Conservation (phyloP, 2,329 filamentous ascomycete genomes). For the Lachnellula arida region DNA sequence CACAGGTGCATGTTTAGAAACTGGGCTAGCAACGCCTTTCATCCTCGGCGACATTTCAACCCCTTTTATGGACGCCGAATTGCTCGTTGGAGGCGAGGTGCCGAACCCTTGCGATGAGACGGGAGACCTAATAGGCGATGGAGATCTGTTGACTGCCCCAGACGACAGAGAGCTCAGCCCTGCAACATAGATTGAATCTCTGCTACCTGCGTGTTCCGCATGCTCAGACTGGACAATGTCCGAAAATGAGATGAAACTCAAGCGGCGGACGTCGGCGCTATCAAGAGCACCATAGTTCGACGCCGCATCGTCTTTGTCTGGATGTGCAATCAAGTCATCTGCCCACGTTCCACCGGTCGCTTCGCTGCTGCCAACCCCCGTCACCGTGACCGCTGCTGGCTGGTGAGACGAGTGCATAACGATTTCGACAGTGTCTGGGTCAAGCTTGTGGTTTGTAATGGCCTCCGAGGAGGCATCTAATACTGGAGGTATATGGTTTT, state of each 20-base stretch:
- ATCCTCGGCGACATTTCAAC: slow-evolving; percentile 62
- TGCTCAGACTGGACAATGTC: slow-evolving; percentile 89
- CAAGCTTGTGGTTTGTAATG: slow-evolving; percentile 80
- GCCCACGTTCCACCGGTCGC: slow-evolving; percentile 29
- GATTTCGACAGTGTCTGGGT: slow-evolving; percentile 89
- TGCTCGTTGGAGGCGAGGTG: slow-evolving; percentile 71
- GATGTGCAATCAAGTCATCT: slow-evolving; percentile 47
- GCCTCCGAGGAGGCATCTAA: slow-evolving; percentile 87
- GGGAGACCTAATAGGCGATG: slow-evolving; percentile 75
- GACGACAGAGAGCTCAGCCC: slow-evolving; percentile 59
- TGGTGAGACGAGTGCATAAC: slow-evolving; percentile 83
- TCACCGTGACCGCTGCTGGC: slow-evolving; percentile 65
- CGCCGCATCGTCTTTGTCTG: slow-evolving; percentile 55
- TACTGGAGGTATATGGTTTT: slow-evolving; percentile 89
- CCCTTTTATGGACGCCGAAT: slow-evolving; percentile 68
- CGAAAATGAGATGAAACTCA: slow-evolving; percentile 95
- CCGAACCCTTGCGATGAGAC: slow-evolving; percentile 65
- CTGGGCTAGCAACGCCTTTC: slow-evolving; percentile 58
- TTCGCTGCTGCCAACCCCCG: slow-evolving; percentile 41
- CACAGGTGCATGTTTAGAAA: slow-evolving; percentile 49
- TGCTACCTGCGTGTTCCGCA: slow-evolving; percentile 54
- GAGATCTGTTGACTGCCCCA: slow-evolving; percentile 57
- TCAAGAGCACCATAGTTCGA: slow-evolving; percentile 78
- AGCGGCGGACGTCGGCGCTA: slow-evolving; percentile 68
- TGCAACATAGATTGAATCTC: slow-evolving; percentile 66